Evolutionary conservation across 1,284 basidiomycete genomes (phyloP), one percentile per base, ranked within the genome.

Genomic region (Boletus holoroseus): DNA sequence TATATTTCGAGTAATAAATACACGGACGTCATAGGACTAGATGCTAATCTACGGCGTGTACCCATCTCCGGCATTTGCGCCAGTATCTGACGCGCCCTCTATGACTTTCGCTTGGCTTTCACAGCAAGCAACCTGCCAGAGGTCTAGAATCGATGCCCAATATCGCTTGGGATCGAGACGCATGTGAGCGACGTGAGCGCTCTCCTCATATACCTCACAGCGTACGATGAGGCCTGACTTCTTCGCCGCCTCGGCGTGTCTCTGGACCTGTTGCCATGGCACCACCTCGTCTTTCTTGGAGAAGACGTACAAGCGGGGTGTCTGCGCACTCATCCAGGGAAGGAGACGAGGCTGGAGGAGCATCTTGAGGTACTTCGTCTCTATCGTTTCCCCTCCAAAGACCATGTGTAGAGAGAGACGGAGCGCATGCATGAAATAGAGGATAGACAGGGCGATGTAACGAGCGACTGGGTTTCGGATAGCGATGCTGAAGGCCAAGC

Each of bases 111-210:
- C 45, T 42, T 28, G 18, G 24, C 38, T 15, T 28, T 54, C 39
- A n/a, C 34, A 40, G 44, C 46, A 71, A n/a, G 64, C 51, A 5
- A 5, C 8, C 28, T 44, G 32, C 66, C 62, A 64, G 31, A 67
- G 34, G 7, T 55, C 50, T 18, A 54, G 47, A 15, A 68, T 49
- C 11, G 60, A 60, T 4, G 28, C 35, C 62, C 62, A 64, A 43
- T 64, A 64, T 28, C 66, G 50, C 28, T 60, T 67, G 0, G 79
- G 79, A 57, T 82, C 68, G 13, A 61, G 53, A 34, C 73, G 71
- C 9, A 76, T 76, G 64, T 82, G 80, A 1, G 73, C 69, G n/a
- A 83, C 81, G 62, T 83, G 81, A 9, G 68, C 62, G 13, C 75
- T 78, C 26, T 72, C 67, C 15, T 73, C 72, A 51, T 76, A 83